A percentile compares a stretch with the other conserved stretches of the same genome.
Conservation (phyloP, 176 grass and related monocot genomes). For the Hyparrhenia diplandra region DNA sequence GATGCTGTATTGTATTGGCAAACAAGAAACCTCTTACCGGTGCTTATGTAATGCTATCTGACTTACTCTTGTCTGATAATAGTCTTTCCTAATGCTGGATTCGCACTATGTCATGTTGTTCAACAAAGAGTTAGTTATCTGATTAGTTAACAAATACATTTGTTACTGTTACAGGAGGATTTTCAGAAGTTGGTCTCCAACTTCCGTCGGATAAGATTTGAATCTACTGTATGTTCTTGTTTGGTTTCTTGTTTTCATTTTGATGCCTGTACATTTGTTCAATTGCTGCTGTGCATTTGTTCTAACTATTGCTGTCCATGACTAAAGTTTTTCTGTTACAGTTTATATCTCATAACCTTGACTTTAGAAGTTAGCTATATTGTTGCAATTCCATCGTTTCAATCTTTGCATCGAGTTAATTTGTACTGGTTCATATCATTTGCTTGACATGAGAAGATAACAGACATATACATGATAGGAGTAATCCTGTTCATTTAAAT, state of each 20-base stretch:
- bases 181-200: slow-evolving; percentile 68
- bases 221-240: slow-evolving; percentile 80
- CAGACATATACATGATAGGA: not conserved
- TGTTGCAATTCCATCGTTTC: not conserved
- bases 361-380: not conserved
- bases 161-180: not conserved
- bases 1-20: slow-evolving; percentile 68
- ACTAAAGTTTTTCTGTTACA: not conserved
- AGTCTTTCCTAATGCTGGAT: not conserved
- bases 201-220: slow-evolving; percentile 72
- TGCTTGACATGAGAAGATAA: not conserved
- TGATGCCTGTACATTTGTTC: not conserved
- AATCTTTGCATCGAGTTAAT: not conserved
- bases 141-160: not conserved
- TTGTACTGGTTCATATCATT: not conserved
- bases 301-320: not conserved
- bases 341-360: not conserved
- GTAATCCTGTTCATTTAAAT: no score
- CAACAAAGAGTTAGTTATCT: not conserved
- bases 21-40: slow-evolving; percentile 93
- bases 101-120: not conserved
- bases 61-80: not conserved
- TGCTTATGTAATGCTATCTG: slow-evolving; percentile 46
- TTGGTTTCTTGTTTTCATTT: not conserved
- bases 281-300: not conserved